Percentiles rank a stretch among this genome's conserved stretches.
phyloP scores from a whole-genome alignment of 2,329 filamentous ascomycete genomes.

The Aspergillus viridinutans region DNA sequence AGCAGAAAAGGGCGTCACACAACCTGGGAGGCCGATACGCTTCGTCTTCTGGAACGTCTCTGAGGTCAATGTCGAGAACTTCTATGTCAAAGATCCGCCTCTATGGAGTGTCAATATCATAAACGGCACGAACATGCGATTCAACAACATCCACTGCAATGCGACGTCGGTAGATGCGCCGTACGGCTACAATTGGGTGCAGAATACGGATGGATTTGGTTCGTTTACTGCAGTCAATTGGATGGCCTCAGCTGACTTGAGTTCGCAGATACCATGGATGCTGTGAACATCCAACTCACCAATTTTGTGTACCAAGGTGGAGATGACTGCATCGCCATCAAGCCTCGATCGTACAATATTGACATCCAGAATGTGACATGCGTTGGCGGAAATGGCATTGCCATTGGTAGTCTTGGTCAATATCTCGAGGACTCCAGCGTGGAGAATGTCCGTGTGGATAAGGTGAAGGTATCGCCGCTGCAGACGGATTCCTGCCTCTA shows the following conservation, averaged over 20 bases:
- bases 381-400: slow-evolving; percentile 50
- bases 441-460: slow-evolving; percentile 46
- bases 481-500: too few species aligned
- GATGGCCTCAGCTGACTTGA: neutral
- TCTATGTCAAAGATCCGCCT: too few species aligned
- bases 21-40: slow-evolving; percentile 53
- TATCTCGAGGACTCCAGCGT: slow-evolving; percentile 54
- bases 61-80: slow-evolving; percentile 50
- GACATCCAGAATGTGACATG: slow-evolving; percentile 52
- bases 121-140: slow-evolving; percentile 52
- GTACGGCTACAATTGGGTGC: slow-evolving; percentile 52
- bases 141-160: slow-evolving; percentile 50
- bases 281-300: slow-evolving; percentile 45
- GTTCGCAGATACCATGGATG: slow-evolving; percentile 50
- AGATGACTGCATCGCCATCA: slow-evolving; percentile 59
- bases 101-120: slow-evolving; percentile 56
- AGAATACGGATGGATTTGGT: slow-evolving; percentile 55
- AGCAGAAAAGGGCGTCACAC: slow-evolving; percentile 44
- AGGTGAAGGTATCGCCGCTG: slow-evolving; percentile 30
- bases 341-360: slow-evolving; percentile 59
- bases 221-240: neutral
- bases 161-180: slow-evolving; percentile 49
- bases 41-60: slow-evolving; percentile 57
- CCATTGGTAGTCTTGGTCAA: slow-evolving; percentile 52
- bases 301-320: slow-evolving; percentile 55